Evolutionary conservation across 2,329 filamentous ascomycete species (phyloP).

Genomic region (Fusarium illudens): DNA sequence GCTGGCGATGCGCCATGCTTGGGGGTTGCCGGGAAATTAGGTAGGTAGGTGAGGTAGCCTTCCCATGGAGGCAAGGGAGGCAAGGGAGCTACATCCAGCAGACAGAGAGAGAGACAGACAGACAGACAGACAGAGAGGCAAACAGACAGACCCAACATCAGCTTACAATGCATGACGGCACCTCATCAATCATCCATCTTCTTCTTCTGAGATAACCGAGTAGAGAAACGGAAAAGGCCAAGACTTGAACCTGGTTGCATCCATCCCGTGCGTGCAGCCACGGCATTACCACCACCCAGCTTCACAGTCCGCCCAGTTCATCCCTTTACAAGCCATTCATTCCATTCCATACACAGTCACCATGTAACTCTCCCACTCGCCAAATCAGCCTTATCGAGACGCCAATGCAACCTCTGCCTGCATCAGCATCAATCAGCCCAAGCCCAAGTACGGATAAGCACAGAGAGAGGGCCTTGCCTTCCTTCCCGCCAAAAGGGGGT

Average conservation of each 20-base stretch:
- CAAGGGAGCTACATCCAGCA: background rate
- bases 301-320: background rate
- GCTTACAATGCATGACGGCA: background rate
- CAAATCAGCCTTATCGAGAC: constrained; percentile 34
- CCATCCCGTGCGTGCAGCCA: too few relatives aligned
- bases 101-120: background rate
- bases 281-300: too few relatives aligned
- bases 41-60: constrained; percentile 15
- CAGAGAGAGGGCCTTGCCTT: too few relatives aligned
- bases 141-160: background rate
- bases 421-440: background rate
- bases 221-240: background rate
- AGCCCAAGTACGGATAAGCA: constrained; percentile 1
- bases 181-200: background rate
- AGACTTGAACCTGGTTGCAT: background rate
- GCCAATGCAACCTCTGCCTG: constrained; percentile 8
- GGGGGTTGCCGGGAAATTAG: constrained; percentile 18
- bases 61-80: constrained; percentile 8
- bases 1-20: constrained; percentile 18
- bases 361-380: constrained; percentile 6
- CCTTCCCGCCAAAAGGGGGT: constrained; percentile 12
- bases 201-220: background rate
- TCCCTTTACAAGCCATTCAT: constrained; percentile 1
- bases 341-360: background rate
- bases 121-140: background rate